Conservation (phyloP, 495 filamentous ascomycete species). For the Podospora tetraspora region DNA sequence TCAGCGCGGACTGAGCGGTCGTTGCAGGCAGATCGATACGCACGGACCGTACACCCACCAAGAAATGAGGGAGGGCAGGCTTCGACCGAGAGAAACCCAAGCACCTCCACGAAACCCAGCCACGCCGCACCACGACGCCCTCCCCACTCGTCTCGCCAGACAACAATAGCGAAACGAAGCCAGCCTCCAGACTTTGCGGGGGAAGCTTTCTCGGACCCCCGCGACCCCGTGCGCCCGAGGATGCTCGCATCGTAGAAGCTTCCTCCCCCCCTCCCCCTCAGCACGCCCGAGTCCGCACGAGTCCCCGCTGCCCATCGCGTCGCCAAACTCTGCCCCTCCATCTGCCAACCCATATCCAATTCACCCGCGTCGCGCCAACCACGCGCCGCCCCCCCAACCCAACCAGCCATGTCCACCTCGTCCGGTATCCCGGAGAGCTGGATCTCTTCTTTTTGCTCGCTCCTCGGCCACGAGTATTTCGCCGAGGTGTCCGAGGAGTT, state of each 20-base stretch:
- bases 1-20: constrained; percentile 16
- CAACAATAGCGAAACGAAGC: background rate
- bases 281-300: background rate
- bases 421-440: constrained; percentile 87
- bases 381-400: background rate
- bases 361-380: constrained; percentile 3
- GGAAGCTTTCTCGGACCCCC: background rate
- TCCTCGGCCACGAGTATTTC: constrained; percentile 97
- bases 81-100: constrained; percentile 20
- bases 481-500: constrained; percentile 98
- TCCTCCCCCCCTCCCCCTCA: constrained; percentile 20
- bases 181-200: background rate
- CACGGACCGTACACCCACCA: constrained; percentile 19
- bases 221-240: constrained; percentile 19
- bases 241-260: constrained; percentile 25
- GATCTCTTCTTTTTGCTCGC: constrained; percentile 94
- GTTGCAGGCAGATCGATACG: constrained; percentile 10
- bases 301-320: constrained; percentile 19
- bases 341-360: background rate
- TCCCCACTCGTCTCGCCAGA: background rate
- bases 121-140: background rate
- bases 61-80: constrained; percentile 24
- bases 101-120: background rate
- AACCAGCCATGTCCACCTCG: constrained; percentile 55
- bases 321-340: constrained; percentile 12